A percentile compares a stretch with the other conserved stretches of the same genome.
Evolutionary conservation across 495 filamentous ascomycete genomes (phyloP).

Genomic region (Aspergillus carlsbadensis): DNA sequence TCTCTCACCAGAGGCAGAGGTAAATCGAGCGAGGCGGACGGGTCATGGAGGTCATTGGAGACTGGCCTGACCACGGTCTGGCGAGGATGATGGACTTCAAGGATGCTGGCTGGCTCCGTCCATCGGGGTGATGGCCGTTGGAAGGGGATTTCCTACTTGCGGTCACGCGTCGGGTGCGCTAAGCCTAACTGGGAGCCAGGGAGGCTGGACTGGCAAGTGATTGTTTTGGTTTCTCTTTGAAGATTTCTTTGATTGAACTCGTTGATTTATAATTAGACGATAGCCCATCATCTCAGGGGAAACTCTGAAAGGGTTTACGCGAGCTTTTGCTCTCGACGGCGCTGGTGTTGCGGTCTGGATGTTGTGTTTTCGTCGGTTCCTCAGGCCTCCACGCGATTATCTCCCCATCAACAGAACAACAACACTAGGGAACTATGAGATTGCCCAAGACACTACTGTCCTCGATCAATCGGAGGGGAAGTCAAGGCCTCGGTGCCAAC

Average conservation of each 20-base stretch:
- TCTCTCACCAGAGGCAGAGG: constrained; percentile 24
- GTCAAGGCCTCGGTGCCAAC: neutral
- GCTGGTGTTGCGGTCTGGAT: neutral
- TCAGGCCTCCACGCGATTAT: constrained; percentile 8
- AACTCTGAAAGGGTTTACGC: too few species aligned
- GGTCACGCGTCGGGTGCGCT: constrained; percentile 49
- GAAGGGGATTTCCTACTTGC: constrained; percentile 32
- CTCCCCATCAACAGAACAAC: constrained; percentile 12
- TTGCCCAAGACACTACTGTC: neutral
- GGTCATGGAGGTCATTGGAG: constrained; percentile 26
- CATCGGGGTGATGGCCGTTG: constrained; percentile 27
- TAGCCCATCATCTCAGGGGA: neutral
- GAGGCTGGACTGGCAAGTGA: constrained; percentile 16
- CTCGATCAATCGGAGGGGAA: neutral
- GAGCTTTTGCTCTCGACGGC: too few species aligned
- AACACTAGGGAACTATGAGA: neutral
- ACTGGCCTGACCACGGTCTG: constrained; percentile 28
- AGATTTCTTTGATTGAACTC: neutral
- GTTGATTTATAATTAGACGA: constrained; percentile 1
- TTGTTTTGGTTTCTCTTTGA: constrained; percentile 7
- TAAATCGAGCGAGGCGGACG: constrained; percentile 14
- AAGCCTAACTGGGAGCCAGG: constrained; percentile 26
- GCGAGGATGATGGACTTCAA: constrained; percentile 24
- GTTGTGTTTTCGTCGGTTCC: constrained; percentile 1
- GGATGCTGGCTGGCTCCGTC: constrained; percentile 1